Evolutionary conservation across 768 basidiomycete species (phyloP).

Genomic region (Mycena venus): DNA sequence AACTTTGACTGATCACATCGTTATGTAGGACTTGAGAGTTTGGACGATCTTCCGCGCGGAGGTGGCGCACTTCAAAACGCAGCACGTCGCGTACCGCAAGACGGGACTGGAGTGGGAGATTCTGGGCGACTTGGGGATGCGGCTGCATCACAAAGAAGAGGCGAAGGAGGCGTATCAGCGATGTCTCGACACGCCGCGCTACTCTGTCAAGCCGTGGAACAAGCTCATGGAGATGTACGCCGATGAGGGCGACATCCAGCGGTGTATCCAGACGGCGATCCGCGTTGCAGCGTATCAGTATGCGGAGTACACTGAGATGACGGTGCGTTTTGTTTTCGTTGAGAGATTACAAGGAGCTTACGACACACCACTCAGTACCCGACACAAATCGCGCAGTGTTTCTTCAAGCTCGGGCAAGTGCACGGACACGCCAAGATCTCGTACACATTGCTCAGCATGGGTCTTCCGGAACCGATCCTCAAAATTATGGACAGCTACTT

Average conservation of each 20-base stretch:
- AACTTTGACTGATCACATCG: constrained; percentile 2
- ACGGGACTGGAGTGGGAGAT: constrained; percentile 99
- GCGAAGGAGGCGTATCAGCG: constrained; percentile 98
- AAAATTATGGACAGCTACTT: constrained; percentile 96
- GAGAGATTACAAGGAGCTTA: no score
- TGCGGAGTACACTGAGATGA: constrained; percentile 91
- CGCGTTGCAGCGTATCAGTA: constrained; percentile 94
- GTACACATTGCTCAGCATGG: constrained; percentile 95
- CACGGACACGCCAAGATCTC: constrained; percentile 96
- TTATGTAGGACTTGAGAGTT: constrained; percentile 86
- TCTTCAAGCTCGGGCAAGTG: constrained; percentile 94
- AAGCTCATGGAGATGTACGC: constrained; percentile 96
- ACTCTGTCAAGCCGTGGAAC: constrained; percentile 92
- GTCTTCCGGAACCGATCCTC: constrained; percentile 88
- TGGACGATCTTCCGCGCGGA: constrained; percentile 99
- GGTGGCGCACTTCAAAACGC: constrained; percentile 98
- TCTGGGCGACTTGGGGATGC: constrained; percentile 90
- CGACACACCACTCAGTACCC: constrained; percentile 87
- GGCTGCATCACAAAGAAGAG: constrained; percentile 98
- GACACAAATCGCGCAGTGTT: constrained; percentile 87
- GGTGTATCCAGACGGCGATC: constrained; percentile 92
- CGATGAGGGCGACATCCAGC: constrained; percentile 95
- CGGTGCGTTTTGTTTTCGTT: constrained; percentile 62
- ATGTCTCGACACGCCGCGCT: constrained; percentile 88
- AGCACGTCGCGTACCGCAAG: constrained; percentile 97